Conservation (phyloP, 352 stramenopile genomes). For the Pythium diclinum region DNA sequence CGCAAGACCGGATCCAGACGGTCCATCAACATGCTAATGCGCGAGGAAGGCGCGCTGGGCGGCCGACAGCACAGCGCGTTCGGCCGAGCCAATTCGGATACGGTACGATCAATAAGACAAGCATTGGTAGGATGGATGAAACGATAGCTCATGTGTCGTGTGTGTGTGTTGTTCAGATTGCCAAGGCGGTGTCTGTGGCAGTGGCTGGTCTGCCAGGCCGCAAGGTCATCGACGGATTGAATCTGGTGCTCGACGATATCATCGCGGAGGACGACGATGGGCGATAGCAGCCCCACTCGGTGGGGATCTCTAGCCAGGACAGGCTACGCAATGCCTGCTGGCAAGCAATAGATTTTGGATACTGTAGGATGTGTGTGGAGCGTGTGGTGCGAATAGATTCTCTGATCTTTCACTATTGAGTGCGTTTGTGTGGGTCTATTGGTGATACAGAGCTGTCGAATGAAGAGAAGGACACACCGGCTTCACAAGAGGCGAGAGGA, state of each 20-base stretch:
- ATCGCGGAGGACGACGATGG: constrained; percentile 63
- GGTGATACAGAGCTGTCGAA: too few species aligned
- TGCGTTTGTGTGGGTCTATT: too few species aligned
- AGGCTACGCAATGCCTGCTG: neutral
- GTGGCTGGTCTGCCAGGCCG: constrained; percentile 34
- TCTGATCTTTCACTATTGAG: neutral
- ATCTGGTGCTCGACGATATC: constrained; percentile 37
- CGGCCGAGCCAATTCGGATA: constrained; percentile 38
- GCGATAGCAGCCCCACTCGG: constrained; percentile 45
- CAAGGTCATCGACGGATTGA: constrained; percentile 42
- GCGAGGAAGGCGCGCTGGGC: constrained; percentile 46
- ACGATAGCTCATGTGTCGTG: neutral
- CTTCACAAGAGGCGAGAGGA: neutral
- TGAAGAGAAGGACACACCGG: too few species aligned
- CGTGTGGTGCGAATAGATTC: neutral
- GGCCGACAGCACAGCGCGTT: constrained; percentile 52
- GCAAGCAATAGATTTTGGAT: neutral
- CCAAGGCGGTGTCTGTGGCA: constrained; percentile 36
- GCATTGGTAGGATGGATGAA: neutral
- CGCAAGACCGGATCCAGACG: constrained; percentile 26
- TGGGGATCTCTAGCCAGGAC: neutral
- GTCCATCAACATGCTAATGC: constrained; percentile 21
- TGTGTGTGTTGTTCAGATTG: constrained; percentile 31
- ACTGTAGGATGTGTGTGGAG: neutral
- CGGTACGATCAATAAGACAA: constrained; percentile 24